These are phyloP conservation scores for Jatropha curcas DNA, from an alignment of 345 rosid genomes.

Conservation along the genomic window DNA sequence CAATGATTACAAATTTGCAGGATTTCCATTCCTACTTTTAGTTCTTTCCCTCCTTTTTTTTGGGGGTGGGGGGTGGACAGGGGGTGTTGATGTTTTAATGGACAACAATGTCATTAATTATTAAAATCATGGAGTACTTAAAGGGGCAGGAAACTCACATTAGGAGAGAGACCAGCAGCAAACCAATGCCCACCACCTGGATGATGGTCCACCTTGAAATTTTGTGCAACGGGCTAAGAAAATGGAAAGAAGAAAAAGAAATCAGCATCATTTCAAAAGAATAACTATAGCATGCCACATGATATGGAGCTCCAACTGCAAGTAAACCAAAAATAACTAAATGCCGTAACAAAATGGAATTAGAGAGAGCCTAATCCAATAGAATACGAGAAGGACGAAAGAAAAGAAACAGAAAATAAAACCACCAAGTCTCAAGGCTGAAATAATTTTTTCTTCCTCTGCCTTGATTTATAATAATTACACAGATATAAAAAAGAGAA, in stretches of 20 bases:
- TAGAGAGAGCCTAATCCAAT: background rate
- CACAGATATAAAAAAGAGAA: background rate
- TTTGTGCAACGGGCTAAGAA: conserved; percentile 78
- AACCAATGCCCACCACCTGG: conserved; percentile 99
- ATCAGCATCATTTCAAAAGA: conserved; percentile 6
- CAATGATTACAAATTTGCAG: background rate
- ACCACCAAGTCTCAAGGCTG: background rate
- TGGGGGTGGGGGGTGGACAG: background rate
- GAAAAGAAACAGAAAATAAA: background rate
- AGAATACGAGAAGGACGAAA: background rate
- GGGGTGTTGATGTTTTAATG: too few species aligned
- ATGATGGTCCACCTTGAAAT: conserved; percentile 92
- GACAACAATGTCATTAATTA: too few species aligned
- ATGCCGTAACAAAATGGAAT: background rate
- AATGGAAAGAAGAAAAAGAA: conserved; percentile 7
- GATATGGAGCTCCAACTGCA: background rate
- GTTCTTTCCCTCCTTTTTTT: background rate
- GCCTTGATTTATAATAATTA: background rate
- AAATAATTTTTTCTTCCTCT: background rate
- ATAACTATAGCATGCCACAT: background rate
- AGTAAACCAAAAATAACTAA: background rate
- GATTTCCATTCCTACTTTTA: background rate
- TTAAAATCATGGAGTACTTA: conserved; percentile 15
- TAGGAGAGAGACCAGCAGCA: conserved; percentile 99
- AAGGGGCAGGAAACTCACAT: conserved; percentile 53